Conservation (phyloP, 2,329 filamentous ascomycete species). For the Raffaelea ambrosiae region DNA sequence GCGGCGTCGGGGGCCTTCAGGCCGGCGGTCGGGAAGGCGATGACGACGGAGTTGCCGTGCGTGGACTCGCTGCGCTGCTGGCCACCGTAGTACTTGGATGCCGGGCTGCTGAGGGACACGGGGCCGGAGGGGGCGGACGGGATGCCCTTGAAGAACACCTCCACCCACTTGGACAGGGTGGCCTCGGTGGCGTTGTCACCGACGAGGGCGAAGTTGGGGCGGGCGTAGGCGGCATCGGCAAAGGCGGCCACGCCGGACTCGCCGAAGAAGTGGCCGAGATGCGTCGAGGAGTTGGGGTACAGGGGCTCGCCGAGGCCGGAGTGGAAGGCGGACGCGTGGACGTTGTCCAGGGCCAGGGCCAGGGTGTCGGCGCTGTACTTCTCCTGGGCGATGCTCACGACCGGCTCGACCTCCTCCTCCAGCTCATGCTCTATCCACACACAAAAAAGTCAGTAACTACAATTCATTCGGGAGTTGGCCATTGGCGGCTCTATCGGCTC, state of each 20-base stretch:
- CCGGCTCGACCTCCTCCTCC: slow-evolving; percentile 73
- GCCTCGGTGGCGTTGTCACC: slow-evolving; percentile 75
- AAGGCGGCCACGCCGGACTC: slow-evolving; percentile 67
- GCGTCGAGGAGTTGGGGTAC: slow-evolving; percentile 61
- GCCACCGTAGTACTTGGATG: slow-evolving; percentile 86
- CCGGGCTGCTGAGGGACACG: slow-evolving; percentile 47
- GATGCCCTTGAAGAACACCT: slow-evolving; percentile 78
- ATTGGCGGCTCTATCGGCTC: too few relatives aligned
- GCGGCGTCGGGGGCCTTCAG: slow-evolving; percentile 80
- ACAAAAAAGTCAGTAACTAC: too few relatives aligned
- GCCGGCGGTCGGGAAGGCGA: slow-evolving; percentile 88
- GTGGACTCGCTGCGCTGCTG: slow-evolving; percentile 80
- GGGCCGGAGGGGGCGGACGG: slow-evolving; percentile 44
- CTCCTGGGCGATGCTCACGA: slow-evolving; percentile 71
- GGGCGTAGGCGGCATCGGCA: slow-evolving; percentile 71
- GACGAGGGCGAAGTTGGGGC: slow-evolving; percentile 84
- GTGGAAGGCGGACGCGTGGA: slow-evolving; percentile 85
- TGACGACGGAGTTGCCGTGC: slow-evolving; percentile 72
- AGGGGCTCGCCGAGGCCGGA: slow-evolving; percentile 76
- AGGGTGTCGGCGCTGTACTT: slow-evolving; percentile 54
- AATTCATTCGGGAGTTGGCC: too few relatives aligned
- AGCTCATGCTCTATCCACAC: slow-evolving; percentile 71
- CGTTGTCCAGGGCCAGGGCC: slow-evolving; percentile 73
- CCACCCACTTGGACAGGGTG: slow-evolving; percentile 80
- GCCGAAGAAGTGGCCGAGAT: slow-evolving; percentile 72